Base-by-base conservation (phyloP, 148 eudicot species). In the Polygonum maritimum region DNA sequence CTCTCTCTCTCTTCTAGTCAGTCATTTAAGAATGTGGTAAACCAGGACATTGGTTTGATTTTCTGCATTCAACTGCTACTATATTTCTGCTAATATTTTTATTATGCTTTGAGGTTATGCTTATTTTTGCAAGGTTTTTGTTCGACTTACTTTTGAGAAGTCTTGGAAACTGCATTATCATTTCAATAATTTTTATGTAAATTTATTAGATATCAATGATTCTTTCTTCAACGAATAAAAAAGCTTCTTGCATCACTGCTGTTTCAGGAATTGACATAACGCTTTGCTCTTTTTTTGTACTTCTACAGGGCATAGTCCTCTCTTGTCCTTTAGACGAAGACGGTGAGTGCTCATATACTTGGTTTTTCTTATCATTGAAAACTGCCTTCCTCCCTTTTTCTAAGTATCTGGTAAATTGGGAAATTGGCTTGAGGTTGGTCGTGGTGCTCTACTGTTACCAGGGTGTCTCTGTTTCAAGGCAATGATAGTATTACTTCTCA, bases 301-400 rank as follows among this genome's bases (percentile, higher is more conserved):
- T 58, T 75, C 67, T 85, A 77, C 88, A 92, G 98, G 91, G 76
- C 78, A 81, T 70, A 85, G 87, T 85, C 93, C 88, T 69, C 70
- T 80, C 63, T 65, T 75, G 49, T 80, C 86, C 75, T 73, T 57
- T 69, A 86, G 13, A 35, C 54, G 79, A 81, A 84, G 84, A 77
- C 89, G 88, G 98, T 90, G 79, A 82, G 48, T 76, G 54, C 72
- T 54, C 36, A 2, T 31, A 62, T 62, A 26, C 38, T 62, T 62
- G 69, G 3, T 12, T 31, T 26, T 26, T 62, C 38, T 62, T 40
- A 58, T 8, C 49, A 21, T 31, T 77, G 77, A 60, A 13, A 76
- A 18, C 16, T 36, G 41, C 71, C 11, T 36, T 67, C 13, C 21
- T 21, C 10, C 38, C n/a, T 67, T 67, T n/a, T 36, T 35, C 9